These are phyloP conservation scores for Fusarium liriodendri DNA, from an alignment of 2,329 filamentous ascomycete genomes.

Conservation along the genomic window DNA sequence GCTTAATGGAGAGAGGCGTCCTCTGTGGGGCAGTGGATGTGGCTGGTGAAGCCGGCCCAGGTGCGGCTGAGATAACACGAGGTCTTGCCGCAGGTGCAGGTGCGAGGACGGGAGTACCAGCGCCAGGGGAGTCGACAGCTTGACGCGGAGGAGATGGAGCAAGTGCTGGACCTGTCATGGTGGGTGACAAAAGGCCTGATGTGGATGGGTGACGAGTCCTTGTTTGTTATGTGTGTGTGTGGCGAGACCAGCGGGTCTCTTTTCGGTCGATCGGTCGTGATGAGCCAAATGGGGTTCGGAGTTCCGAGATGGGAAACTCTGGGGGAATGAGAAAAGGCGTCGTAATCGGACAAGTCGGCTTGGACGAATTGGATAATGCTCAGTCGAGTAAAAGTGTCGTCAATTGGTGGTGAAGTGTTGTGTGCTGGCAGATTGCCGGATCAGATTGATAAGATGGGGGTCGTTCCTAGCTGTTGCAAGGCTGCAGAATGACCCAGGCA, in stretches of 20 bases:
- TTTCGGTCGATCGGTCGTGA: conserved; percentile 35
- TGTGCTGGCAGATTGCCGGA: conserved; percentile 6
- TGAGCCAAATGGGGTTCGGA: conserved; percentile 38
- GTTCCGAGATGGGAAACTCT: conserved; percentile 43
- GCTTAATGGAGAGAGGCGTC: conserved; percentile 47
- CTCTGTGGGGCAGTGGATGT: conserved; percentile 40
- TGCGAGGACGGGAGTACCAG: conserved; percentile 28
- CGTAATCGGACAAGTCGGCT: neutral
- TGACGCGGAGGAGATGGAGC: conserved; percentile 36
- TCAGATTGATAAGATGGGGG: conserved; percentile 38
- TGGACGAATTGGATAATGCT: neutral
- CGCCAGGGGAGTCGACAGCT: conserved; percentile 32
- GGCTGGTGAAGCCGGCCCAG: conserved; percentile 38
- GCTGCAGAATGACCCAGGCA: conserved; percentile 14
- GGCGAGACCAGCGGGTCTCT: conserved; percentile 34
- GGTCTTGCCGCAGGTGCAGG: conserved; percentile 27
- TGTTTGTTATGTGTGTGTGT: conserved; percentile 19
- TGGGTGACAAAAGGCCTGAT: conserved; percentile 23
- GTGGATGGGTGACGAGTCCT: conserved; percentile 16
- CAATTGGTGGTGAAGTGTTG: conserved; percentile 2
- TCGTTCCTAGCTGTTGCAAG: conserved; percentile 19
- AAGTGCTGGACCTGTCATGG: conserved; percentile 39
- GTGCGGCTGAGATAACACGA: conserved; percentile 41
- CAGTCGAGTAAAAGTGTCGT: conserved; percentile 1
- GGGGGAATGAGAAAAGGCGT: conserved; percentile 2